Evolutionary conservation across 306 rosid species (phyloP).

Genomic region (Vigna mungo): DNA sequence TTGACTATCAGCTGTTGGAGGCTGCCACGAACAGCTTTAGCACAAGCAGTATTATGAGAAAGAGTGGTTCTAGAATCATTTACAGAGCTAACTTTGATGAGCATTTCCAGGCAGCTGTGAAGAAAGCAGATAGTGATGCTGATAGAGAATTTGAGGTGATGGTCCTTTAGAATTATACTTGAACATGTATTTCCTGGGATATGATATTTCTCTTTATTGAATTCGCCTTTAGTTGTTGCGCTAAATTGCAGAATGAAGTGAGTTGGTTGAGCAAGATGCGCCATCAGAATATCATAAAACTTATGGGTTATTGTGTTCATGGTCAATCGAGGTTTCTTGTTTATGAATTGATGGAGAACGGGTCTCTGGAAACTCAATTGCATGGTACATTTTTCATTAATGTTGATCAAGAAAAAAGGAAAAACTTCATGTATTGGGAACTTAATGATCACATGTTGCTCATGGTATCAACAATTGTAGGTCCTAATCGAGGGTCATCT

Average conservation of each 20-base stretch:
- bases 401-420: conserved; percentile 27
- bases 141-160: conserved; percentile 82
- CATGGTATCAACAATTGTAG: conserved; percentile 50
- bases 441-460: conserved; percentile 25
- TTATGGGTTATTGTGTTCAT: conserved; percentile 78
- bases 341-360: conserved; percentile 80
- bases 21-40: conserved; percentile 77
- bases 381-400: conserved; percentile 59
- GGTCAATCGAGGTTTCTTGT: conserved; percentile 81
- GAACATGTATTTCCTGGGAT: conserved; percentile 25
- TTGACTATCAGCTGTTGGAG: conserved; percentile 75
- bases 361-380: conserved; percentile 75
- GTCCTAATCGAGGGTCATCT: conserved; percentile 69
- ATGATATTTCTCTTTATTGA: conserved; percentile 24
- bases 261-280: conserved; percentile 80
- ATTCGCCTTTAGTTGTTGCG: conserved; percentile 41
- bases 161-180: conserved; percentile 30
- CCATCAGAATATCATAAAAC: conserved; percentile 82
- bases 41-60: conserved; percentile 63
- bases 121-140: conserved; percentile 68
- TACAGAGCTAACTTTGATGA: conserved; percentile 78
- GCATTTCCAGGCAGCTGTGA: conserved; percentile 72
- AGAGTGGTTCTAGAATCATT: conserved; percentile 64
- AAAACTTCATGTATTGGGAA: conserved; percentile 14
- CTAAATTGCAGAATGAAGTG: conserved; percentile 81